A percentile compares a stretch with the other conserved stretches of the same genome.
Evolutionary conservation across 75 land plant species (phyloP).

Genomic region (Chamaecyparis obtusa): DNA sequence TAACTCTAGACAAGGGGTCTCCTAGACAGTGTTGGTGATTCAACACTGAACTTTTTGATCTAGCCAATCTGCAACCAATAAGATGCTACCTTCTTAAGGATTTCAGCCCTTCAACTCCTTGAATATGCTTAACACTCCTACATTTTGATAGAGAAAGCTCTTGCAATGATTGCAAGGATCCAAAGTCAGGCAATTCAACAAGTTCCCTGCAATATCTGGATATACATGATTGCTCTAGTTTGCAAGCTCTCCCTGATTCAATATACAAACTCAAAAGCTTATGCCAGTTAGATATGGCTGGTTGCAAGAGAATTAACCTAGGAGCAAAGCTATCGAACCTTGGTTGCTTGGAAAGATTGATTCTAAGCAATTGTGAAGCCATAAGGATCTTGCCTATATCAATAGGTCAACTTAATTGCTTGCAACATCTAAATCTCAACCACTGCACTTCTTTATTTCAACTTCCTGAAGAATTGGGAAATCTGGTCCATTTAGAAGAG

Average conservation of each 20-base stretch:
- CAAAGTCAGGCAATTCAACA: constrained; percentile 1
- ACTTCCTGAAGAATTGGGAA: constrained; percentile 10
- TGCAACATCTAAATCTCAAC: constrained; percentile 4
- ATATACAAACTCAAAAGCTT: constrained; percentile 5
- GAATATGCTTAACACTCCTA: background rate
- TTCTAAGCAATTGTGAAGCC: background rate
- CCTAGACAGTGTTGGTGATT: background rate
- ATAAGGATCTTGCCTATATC: constrained; percentile 11
- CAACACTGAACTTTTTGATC: background rate
- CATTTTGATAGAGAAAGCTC: constrained; percentile 11
- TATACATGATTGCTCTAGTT: constrained; percentile 1
- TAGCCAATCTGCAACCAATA: background rate
- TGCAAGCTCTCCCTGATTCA: background rate
- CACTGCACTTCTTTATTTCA: constrained; percentile 8
- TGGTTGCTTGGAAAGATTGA: background rate
- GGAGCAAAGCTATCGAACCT: background rate
- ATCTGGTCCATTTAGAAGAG: constrained; percentile 7
- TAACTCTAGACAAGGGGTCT: constrained; percentile 11
- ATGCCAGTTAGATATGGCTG: constrained; percentile 3
- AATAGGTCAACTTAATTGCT: background rate
- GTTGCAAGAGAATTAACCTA: background rate
- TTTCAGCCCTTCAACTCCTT: constrained; percentile 5
- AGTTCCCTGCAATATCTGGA: constrained; percentile 8
- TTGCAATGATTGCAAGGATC: constrained; percentile 3
- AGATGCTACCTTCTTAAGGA: constrained; percentile 11